phyloP scores from a whole-genome alignment of 2,329 filamentous ascomycete genomes.

The Fusarium aywerte region DNA sequence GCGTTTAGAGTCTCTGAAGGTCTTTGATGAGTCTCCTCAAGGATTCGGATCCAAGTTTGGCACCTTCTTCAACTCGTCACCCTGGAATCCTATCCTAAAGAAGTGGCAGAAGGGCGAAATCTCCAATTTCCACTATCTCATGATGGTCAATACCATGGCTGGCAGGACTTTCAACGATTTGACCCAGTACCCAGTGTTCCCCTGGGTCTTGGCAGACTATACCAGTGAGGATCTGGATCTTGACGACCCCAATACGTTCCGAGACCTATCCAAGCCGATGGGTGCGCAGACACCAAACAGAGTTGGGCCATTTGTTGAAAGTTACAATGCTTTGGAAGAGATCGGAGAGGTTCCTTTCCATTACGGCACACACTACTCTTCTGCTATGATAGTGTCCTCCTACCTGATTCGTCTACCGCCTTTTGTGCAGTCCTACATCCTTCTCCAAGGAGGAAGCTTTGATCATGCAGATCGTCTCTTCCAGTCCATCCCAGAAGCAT shows the following conservation, averaged over 20 bases:
- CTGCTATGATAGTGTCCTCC: conserved; percentile 97
- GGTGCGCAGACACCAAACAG: conserved; percentile 84
- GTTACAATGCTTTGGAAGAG: conserved; percentile 88
- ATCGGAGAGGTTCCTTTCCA: conserved; percentile 95
- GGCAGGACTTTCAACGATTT: conserved; percentile 97
- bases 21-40: conserved; percentile 68
- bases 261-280: conserved; percentile 95
- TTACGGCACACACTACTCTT: conserved; percentile 98
- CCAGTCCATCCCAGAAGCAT: conserved; percentile 90
- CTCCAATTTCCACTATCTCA: conserved; percentile 98
- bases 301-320: conserved; percentile 81
- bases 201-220: conserved; percentile 96
- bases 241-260: conserved; percentile 83
- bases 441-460: conserved; percentile 94
- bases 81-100: conserved; percentile 85
- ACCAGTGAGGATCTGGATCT: conserved; percentile 92
- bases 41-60: conserved; percentile 88
- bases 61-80: conserved; percentile 86
- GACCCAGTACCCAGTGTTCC: conserved; percentile 97
- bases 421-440: conserved; percentile 93
- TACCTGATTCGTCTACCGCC: conserved; percentile 95
- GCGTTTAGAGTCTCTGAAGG: conserved; percentile 86
- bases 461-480: conserved; percentile 97
- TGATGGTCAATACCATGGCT: conserved; percentile 98
- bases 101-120: conserved; percentile 95